phyloP scores from a whole-genome alignment of 306 rosid species.

The Inga laurina region DNA sequence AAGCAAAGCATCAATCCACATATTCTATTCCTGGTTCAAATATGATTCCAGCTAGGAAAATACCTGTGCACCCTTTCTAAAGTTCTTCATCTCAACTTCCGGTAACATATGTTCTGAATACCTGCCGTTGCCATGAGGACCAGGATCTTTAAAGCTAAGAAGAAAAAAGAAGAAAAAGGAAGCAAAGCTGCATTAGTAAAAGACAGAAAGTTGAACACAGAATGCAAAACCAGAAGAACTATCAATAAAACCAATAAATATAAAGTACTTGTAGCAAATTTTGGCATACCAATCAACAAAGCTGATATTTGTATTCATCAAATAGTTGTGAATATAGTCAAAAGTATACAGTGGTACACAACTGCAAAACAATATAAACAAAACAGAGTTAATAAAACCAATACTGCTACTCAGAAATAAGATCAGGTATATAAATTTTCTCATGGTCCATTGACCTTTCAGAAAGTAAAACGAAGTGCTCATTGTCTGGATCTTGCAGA shows the following conservation, averaged over 20 bases:
- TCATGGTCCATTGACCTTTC: constrained; percentile 62
- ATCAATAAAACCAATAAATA: constrained; percentile 9
- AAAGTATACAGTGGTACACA: constrained; percentile 85
- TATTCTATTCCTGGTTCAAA: constrained; percentile 24
- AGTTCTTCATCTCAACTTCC: constrained; percentile 88
- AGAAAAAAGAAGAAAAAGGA: constrained; percentile 32
- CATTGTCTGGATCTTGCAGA: constrained; percentile 87
- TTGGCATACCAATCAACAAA: constrained; percentile 83
- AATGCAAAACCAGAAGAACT: constrained; percentile 27
- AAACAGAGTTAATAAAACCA: constrained; percentile 36
- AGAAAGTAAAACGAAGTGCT: constrained; percentile 94
- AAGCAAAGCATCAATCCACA: constrained; percentile 5
- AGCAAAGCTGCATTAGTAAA: constrained; percentile 25
- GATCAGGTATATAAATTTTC: constrained; percentile 30
- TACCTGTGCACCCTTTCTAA: constrained; percentile 99
- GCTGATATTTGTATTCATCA: constrained; percentile 89
- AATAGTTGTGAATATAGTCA: constrained; percentile 76
- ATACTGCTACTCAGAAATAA: constrained; percentile 24
- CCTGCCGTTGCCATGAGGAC: constrained; percentile 97
- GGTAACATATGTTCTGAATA: constrained; percentile 95
- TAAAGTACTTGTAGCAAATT: constrained; percentile 1
- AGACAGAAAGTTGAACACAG: constrained; percentile 17
- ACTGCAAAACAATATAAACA: constrained; percentile 61
- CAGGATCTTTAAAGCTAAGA: constrained; percentile 93
- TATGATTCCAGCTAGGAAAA: constrained; percentile 31